Evolutionary conservation across 208 protist genomes (phyloP), one percentile per base, ranked within the genome.

Genomic region (Wallacemonas sp.): DNA sequence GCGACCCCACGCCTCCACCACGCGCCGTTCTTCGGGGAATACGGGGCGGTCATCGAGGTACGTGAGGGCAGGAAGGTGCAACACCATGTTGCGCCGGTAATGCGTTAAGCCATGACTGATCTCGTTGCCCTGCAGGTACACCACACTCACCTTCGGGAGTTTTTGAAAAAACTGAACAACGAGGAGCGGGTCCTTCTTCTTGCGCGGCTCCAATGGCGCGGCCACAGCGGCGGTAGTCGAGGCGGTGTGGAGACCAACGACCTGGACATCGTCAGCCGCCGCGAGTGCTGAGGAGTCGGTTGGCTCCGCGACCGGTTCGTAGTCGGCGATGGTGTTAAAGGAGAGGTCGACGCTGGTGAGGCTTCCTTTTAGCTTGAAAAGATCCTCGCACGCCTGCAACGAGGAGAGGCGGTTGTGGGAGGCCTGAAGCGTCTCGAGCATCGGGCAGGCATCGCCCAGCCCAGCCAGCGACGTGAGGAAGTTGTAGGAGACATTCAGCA

Each of bases 261-360:
- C 69, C 39, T 68, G 74, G 39, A 81, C 41, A 2, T 74, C 75
- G 26, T 76, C 78, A 10, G 71, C 76, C 17, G 12, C 59, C 17
- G 64, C 37, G 2, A 19, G 24, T 32, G 3, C 21, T 15, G 27
- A n/a, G 52, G 19, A 3, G 38, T 39, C 19, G 22, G 12, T 24
- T 33, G 58, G 45, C 6, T 52, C 41, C 75, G 58, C 68, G 17
- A 19, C 50, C 4, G 50, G 50, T 19, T 59, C 33, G 24, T 65
- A 71, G 15, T 53, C 60, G 34, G 83, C 85, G 4, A 98, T 93
- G 17, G 66, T 52, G 68, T 98, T 98, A 30, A 94, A 86, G 17
- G 91, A 95, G 17, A 98, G 62, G 68, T 98, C 95, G 8, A 98
- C 79, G 44, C 95, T 91, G 1, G 83, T 87, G 34, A 98, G 65